phyloP scores from a whole-genome alignment of 2,329 filamentous ascomycete genomes.

The Didymella exigua region DNA sequence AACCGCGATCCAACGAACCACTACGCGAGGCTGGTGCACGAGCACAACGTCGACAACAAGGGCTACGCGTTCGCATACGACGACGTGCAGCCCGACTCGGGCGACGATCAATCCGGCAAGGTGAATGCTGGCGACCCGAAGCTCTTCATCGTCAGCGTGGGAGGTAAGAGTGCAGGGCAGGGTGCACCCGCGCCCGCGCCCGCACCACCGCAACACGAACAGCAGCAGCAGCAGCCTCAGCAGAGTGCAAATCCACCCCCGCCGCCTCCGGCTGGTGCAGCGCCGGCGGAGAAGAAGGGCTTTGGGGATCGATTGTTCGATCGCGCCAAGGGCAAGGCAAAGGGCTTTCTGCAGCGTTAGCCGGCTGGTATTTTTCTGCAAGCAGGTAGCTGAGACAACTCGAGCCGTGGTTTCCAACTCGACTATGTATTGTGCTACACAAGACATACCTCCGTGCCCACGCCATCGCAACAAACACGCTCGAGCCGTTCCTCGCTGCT shows the following conservation, averaged over 20 bases:
- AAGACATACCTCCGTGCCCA: too few relatives aligned
- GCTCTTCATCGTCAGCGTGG: slow-evolving; percentile 2
- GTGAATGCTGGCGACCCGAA: slow-evolving; percentile 14
- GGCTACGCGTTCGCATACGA: slow-evolving; percentile 15
- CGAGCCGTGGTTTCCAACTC: too few relatives aligned
- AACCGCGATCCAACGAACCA: slow-evolving; percentile 10
- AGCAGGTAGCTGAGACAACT: too few relatives aligned
- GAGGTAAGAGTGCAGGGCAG: slow-evolving; percentile 5
- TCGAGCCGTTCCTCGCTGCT: too few relatives aligned
- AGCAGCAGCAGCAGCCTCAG: neutral
- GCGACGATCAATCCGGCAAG: slow-evolving; percentile 10
- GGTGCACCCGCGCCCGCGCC: neutral
- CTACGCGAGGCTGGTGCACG: slow-evolving; percentile 12
- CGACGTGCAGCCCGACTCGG: slow-evolving; percentile 6
- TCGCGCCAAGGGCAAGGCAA: slow-evolving; percentile 6
- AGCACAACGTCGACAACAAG: slow-evolving; percentile 9
- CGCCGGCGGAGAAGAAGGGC: neutral
- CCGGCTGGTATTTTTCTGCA: too few relatives aligned
- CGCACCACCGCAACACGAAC: neutral
- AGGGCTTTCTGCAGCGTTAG: slow-evolving; percentile 3
- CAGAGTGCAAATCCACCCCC: neutral
- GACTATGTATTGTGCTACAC: too few relatives aligned
- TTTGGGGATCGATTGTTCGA: slow-evolving; percentile 1
- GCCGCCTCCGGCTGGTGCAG: neutral
- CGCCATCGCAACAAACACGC: too few relatives aligned